Conservation (phyloP, 495 filamentous ascomycete species). For the Letharia lupina region DNA sequence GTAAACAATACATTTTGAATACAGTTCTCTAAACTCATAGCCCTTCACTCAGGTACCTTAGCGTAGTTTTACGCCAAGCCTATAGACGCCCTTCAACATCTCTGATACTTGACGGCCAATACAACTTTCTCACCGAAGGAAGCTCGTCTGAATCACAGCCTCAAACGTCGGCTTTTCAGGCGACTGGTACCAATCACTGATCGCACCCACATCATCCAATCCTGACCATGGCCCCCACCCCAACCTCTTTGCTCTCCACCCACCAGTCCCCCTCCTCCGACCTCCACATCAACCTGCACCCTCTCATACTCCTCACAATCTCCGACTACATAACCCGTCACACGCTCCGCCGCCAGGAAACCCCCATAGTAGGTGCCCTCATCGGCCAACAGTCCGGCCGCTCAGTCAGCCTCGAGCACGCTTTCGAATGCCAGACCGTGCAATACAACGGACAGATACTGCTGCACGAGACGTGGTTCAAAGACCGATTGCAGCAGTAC, state of each 20-base stretch:
- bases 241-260: conserved; percentile 46
- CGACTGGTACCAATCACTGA: not conserved
- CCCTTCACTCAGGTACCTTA: too few relatives aligned
- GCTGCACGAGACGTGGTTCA: conserved; percentile 64
- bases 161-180: too few relatives aligned
- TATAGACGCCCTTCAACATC: too few relatives aligned
- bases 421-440: conserved; percentile 66
- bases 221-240: not conserved
- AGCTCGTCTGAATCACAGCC: too few relatives aligned
- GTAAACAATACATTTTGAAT: too few relatives aligned
- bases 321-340: conserved; percentile 94
- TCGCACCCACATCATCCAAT: not conserved
- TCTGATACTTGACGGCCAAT: too few relatives aligned
- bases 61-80: too few relatives aligned
- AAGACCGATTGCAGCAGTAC: conserved; percentile 73
- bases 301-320: conserved; percentile 88
- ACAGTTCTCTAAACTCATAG: too few relatives aligned
- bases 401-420: conserved; percentile 84
- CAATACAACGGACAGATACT: conserved; percentile 45
- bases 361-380: conserved; percentile 77
- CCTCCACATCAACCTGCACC: conserved; percentile 79
- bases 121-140: too few relatives aligned
- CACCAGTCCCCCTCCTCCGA: conserved; percentile 65
- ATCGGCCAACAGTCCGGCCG: conserved; percentile 86
- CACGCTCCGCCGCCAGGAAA: conserved; percentile 61